Percentiles rank a stretch among this genome's conserved stretches.
phyloP scores from a whole-genome alignment of 176 grass and related monocot species.

The Canna indica region DNA sequence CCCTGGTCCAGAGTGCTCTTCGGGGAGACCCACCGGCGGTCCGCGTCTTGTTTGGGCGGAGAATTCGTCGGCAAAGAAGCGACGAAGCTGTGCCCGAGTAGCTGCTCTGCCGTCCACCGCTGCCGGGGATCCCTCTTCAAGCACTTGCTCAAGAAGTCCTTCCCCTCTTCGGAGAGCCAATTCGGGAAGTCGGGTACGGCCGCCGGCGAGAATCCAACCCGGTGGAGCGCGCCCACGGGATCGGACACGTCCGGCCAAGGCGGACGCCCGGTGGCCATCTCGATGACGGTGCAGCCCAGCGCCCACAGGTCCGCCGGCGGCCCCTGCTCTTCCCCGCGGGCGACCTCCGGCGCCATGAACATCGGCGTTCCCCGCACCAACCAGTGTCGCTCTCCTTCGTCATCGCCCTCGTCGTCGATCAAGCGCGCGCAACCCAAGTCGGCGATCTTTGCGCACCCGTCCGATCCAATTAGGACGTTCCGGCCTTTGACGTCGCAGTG shows the following conservation, averaged over 20 bases:
- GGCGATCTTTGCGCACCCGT: neutral
- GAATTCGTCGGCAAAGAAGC: neutral
- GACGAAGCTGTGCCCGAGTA: neutral
- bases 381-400: too few species aligned
- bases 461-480: neutral
- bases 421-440: slow-evolving; percentile 10
- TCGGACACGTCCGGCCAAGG: neutral
- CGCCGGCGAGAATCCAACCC: neutral
- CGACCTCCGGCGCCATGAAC: slow-evolving; percentile 19
- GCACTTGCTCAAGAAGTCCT: slow-evolving; percentile 8
- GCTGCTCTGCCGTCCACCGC: slow-evolving; percentile 5
- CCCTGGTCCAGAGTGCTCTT: slow-evolving; percentile 1
- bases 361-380: neutral
- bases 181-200: slow-evolving; percentile 2
- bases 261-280: slow-evolving; percentile 3
- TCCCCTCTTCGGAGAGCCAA: neutral
- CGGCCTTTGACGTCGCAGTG: slow-evolving; percentile 13
- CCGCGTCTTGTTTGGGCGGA: neutral
- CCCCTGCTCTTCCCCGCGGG: slow-evolving; percentile 1
- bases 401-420: neutral
- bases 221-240: neutral
- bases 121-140: neutral
- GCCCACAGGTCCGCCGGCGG: slow-evolving; percentile 10
- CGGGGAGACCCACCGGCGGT: neutral
- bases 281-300: slow-evolving; percentile 1